Percentiles rank a stretch among this genome's conserved stretches.
Conservation (phyloP, 192 early-diverging fungal species). For the Mortierella antarctica region DNA sequence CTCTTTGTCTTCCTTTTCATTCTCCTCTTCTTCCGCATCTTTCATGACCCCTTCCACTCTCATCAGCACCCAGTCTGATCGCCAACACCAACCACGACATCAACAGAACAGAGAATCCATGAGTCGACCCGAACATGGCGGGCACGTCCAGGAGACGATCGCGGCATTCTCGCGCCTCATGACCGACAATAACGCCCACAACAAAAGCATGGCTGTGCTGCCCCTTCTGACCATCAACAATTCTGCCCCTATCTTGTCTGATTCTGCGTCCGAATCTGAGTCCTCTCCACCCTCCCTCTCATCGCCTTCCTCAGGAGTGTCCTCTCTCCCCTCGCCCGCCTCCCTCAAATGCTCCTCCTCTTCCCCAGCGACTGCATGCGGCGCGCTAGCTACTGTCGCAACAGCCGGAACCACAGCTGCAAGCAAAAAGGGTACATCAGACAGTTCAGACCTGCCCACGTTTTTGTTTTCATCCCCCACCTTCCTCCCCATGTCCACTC, state of each 20-base stretch:
- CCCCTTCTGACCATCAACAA: conserved; percentile 25
- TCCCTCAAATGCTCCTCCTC: not conserved
- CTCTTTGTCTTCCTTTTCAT: conserved; percentile 4
- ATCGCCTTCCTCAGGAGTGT: not conserved
- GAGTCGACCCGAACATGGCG: conserved; percentile 14
- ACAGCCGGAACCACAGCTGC: not conserved
- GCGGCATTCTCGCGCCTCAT: conserved; percentile 29
- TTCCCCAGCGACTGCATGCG: not conserved
- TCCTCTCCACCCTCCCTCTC: not conserved
- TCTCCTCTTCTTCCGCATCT: not conserved
- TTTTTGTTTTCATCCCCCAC: conserved; percentile 17
- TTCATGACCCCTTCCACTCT: not conserved
- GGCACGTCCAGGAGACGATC: conserved; percentile 31
- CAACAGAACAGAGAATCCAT: conserved; percentile 7
- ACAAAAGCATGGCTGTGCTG: conserved; percentile 6
- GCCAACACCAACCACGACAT: not conserved
- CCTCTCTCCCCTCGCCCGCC: not conserved
- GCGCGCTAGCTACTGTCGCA: not conserved
- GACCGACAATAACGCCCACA: conserved; percentile 15
- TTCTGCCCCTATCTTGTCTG: not conserved
- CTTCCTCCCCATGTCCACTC: conserved; percentile 17
- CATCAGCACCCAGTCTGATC: not conserved
- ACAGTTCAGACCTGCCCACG: not conserved
- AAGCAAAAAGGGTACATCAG: not conserved
- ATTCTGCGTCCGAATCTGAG: not conserved